Percentiles rank a stretch among this genome's conserved stretches.
Evolutionary conservation across 1,284 basidiomycete species (phyloP).

Genomic region (Quambalaria eucalypti): DNA sequence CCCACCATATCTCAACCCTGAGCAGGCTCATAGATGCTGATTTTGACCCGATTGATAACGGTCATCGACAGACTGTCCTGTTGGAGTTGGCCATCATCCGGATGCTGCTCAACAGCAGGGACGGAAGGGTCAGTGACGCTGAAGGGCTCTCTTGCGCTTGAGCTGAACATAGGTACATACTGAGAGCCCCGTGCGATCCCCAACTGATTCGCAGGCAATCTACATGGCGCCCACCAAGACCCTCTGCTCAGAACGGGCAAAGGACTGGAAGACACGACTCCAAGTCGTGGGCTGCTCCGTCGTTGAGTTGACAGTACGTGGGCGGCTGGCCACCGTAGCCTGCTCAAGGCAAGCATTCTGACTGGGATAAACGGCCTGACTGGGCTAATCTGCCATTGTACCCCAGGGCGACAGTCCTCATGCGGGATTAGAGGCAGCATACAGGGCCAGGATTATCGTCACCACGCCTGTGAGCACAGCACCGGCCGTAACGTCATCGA

Average conservation of each 20-base stretch:
- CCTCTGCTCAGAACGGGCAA: constrained; percentile 71
- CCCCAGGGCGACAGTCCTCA: constrained; percentile 1
- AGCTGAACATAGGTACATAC: too few species aligned
- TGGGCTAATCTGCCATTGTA: constrained; percentile 50
- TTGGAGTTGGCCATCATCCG: constrained; percentile 84
- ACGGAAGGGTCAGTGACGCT: not conserved
- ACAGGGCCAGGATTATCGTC: constrained; percentile 45
- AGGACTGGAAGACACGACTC: constrained; percentile 77
- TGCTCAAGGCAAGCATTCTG: too few species aligned
- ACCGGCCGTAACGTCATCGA: constrained; percentile 59
- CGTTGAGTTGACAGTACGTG: constrained; percentile 74
- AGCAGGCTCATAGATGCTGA: not conserved
- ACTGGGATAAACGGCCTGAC: too few species aligned
- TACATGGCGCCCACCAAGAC: constrained; percentile 87
- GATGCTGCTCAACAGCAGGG: constrained; percentile 54
- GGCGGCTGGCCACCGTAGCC: constrained; percentile 52
- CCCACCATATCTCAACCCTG: not conserved
- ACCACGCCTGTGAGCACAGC: constrained; percentile 75
- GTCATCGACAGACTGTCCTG: constrained; percentile 53
- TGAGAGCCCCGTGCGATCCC: too few species aligned
- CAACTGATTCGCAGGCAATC: constrained; percentile 72
- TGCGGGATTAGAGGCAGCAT: constrained; percentile 4
- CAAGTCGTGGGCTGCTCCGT: constrained; percentile 61
- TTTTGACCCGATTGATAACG: not conserved
- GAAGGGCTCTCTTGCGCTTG: too few species aligned